phyloP scores from a whole-genome alignment of 345 rosid genomes.

The Gossypium arboreum region DNA sequence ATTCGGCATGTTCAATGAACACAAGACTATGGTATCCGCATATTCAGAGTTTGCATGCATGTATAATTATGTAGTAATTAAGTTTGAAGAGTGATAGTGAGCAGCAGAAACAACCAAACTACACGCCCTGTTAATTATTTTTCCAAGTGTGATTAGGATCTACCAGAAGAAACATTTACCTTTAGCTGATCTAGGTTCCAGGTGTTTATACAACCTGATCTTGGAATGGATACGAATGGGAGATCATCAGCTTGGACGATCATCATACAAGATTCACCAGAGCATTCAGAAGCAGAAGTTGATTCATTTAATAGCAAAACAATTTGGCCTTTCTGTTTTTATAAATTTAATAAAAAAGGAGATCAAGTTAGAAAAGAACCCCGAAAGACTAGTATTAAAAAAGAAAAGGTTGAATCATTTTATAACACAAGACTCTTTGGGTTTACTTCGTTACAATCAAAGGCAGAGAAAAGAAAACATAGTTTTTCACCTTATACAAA shows the following conservation, averaged over 20 bases:
- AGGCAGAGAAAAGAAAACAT: background rate
- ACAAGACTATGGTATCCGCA: background rate
- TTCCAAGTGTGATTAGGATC: background rate
- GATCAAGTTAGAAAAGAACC: slow-evolving; percentile 10
- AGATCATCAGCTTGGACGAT: slow-evolving; percentile 61
- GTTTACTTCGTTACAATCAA: no score
- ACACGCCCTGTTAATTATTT: background rate
- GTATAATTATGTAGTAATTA: background rate
- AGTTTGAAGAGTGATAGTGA: background rate
- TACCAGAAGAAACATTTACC: slow-evolving; percentile 36
- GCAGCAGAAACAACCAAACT: background rate
- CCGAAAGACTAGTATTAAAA: slow-evolving; percentile 3
- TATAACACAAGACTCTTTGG: background rate
- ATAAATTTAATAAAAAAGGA: background rate
- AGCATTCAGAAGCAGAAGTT: slow-evolving; percentile 39
- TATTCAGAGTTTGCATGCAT: background rate
- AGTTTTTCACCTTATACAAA: slow-evolving; percentile 65
- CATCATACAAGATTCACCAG: slow-evolving; percentile 85
- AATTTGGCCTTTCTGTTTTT: slow-evolving; percentile 61
- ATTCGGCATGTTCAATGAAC: background rate
- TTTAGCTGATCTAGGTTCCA: slow-evolving; percentile 62
- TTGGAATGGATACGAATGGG: slow-evolving; percentile 54
- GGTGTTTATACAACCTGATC: slow-evolving; percentile 31
- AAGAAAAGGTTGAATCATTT: background rate
- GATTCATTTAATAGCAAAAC: slow-evolving; percentile 59